A percentile compares a stretch with the other conserved stretches of the same genome.
Evolutionary conservation across 2,329 filamentous ascomycete genomes (phyloP).

Genomic region (Clonostachys rhizophaga): DNA sequence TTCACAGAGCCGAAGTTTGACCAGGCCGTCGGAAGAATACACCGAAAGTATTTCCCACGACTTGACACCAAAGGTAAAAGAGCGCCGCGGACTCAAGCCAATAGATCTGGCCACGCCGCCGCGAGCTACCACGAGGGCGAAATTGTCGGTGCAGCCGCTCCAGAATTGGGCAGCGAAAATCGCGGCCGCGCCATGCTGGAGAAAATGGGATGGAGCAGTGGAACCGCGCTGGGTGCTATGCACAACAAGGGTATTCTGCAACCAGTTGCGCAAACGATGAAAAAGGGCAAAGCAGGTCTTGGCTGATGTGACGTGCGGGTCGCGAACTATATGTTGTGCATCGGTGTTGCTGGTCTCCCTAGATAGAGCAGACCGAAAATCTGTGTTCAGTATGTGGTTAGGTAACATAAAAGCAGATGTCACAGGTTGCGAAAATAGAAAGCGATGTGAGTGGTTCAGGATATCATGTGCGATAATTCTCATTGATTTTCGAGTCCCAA

Average conservation of each 20-base stretch:
- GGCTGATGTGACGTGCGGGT: constrained; percentile 36
- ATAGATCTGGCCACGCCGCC: constrained; percentile 18
- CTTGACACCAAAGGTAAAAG: constrained; percentile 26
- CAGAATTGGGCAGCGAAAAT: constrained; percentile 78
- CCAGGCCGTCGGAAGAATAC: constrained; percentile 36
- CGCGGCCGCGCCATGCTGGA: constrained; percentile 83
- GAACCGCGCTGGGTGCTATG: constrained; percentile 74
- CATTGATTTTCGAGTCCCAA: constrained; percentile 55
- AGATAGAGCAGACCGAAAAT: no score
- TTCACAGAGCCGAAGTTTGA: constrained; percentile 56
- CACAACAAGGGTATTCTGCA: constrained; percentile 87
- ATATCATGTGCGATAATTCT: constrained; percentile 52
- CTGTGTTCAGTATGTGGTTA: background rate
- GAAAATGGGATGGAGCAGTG: constrained; percentile 95
- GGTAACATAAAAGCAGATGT: background rate
- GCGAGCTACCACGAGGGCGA: constrained; percentile 77
- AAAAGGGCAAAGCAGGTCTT: constrained; percentile 78
- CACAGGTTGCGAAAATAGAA: constrained; percentile 12
- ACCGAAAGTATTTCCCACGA: constrained; percentile 51
- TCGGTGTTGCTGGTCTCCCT: no score
- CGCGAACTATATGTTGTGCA: no score
- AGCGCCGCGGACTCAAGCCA: constrained; percentile 4
- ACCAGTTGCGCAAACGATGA: constrained; percentile 83
- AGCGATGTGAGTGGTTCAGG: background rate
- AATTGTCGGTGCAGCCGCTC: constrained; percentile 77